A percentile compares a stretch with the other conserved stretches of the same genome.
Conservation (phyloP, 768 basidiomycete species). For the Pleurotus pulmonarius region DNA sequence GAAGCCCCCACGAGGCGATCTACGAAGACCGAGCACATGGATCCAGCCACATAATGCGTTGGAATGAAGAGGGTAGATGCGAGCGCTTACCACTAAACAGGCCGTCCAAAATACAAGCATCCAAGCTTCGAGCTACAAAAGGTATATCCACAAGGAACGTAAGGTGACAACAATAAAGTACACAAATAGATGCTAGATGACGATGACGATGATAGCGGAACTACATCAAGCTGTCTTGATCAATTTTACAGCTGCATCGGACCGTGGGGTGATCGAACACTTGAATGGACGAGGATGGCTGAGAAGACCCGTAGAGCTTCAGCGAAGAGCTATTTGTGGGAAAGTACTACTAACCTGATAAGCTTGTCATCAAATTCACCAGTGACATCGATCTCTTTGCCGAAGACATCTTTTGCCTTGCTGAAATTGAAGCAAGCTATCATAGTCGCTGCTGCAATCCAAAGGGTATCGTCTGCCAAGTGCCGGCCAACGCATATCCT, state of each 20-base stretch:
- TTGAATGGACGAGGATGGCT: conserved; percentile 28
- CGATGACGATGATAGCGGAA: too few species aligned
- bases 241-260: conserved; percentile 19
- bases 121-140: too few species aligned
- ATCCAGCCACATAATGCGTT: too few species aligned
- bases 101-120: too few species aligned
- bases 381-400: conserved; percentile 21
- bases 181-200: too few species aligned
- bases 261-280: conserved; percentile 25
- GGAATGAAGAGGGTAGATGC: too few species aligned
- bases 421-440: conserved; percentile 13
- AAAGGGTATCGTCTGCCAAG: conserved; percentile 28
- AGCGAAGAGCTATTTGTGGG: background rate
- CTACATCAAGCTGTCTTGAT: conserved; percentile 9
- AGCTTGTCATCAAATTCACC: conserved; percentile 25
- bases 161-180: too few species aligned
- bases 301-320: background rate
- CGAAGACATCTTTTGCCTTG: background rate
- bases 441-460: conserved; percentile 26
- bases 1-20: too few species aligned
- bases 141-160: too few species aligned
- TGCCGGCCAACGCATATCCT: conserved; percentile 29
- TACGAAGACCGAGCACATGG: too few species aligned
- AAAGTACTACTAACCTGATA: conserved; percentile 24
- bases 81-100: too few species aligned